Evolutionary conservation across 1,139 yeast genomes (phyloP).

Genomic region (Zygosaccharomyces sapae): DNA sequence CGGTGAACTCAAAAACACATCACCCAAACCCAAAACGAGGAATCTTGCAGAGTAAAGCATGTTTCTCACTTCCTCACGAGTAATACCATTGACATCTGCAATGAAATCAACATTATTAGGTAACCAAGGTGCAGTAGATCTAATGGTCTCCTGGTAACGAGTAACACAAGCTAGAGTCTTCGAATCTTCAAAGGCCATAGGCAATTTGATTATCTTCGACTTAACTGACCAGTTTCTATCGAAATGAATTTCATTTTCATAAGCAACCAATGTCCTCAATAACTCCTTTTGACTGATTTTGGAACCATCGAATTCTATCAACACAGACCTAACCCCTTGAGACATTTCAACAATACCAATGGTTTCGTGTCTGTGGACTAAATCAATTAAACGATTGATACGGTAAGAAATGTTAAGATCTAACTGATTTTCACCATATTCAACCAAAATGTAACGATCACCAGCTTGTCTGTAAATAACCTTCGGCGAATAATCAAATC

Average conservation of each 20-base stretch:
- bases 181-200: constrained; percentile 94
- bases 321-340: constrained; percentile 91
- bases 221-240: constrained; percentile 81
- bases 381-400: constrained; percentile 73
- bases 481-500: constrained; percentile 53
- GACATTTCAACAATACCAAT: constrained; percentile 91
- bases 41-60: constrained; percentile 85
- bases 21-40: constrained; percentile 92
- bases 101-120: constrained; percentile 96
- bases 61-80: constrained; percentile 70
- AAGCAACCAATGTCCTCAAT: constrained; percentile 60
- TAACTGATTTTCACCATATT: constrained; percentile 84
- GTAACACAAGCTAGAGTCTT: constrained; percentile 84
- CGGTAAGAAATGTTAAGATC: constrained; percentile 83
- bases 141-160: constrained; percentile 87
- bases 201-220: constrained; percentile 76
- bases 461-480: constrained; percentile 95
- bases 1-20: constrained; percentile 95
- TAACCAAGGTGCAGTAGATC: constrained; percentile 93
- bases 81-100: constrained; percentile 78
- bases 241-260: constrained; percentile 69
- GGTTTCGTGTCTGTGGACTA: constrained; percentile 61
- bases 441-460: constrained; percentile 84
- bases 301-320: constrained; percentile 71
- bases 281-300: constrained; percentile 57